These are phyloP conservation scores for Fraxinus angustifolia DNA, from an alignment of 305 asterid species.

Conservation along the genomic window DNA sequence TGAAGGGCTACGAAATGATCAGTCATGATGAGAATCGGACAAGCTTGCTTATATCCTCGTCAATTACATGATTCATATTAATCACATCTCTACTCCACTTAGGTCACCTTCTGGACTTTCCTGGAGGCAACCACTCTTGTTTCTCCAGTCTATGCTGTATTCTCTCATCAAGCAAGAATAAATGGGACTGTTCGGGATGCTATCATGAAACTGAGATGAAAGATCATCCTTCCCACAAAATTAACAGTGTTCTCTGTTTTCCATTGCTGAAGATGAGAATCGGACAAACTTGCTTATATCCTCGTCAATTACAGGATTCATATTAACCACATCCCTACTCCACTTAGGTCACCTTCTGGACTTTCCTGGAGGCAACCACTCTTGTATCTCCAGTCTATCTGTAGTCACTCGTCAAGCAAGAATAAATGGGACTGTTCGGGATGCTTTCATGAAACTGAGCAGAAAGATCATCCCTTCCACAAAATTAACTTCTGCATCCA, in stretches of 20 bases:
- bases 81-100: neutral
- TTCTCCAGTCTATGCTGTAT: neutral
- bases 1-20: neutral
- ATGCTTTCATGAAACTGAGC: neutral
- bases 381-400: neutral
- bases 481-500: constrained; percentile 16
- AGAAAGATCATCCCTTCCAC: neutral
- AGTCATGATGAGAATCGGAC: neutral
- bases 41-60: constrained; percentile 7
- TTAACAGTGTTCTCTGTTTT: neutral
- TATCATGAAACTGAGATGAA: constrained; percentile 3
- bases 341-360: neutral
- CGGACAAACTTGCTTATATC: constrained; percentile 1
- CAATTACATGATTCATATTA: neutral
- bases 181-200: neutral
- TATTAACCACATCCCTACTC: neutral
- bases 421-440: neutral
- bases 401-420: neutral
- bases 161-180: neutral
- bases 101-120: neutral
- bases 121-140: neutral
- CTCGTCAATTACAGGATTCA: neutral
- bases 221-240: neutral
- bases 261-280: neutral
- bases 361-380: neutral